Base-by-base conservation (phyloP, 176 grass and related monocot species). In the Oryza australiensis region DNA sequence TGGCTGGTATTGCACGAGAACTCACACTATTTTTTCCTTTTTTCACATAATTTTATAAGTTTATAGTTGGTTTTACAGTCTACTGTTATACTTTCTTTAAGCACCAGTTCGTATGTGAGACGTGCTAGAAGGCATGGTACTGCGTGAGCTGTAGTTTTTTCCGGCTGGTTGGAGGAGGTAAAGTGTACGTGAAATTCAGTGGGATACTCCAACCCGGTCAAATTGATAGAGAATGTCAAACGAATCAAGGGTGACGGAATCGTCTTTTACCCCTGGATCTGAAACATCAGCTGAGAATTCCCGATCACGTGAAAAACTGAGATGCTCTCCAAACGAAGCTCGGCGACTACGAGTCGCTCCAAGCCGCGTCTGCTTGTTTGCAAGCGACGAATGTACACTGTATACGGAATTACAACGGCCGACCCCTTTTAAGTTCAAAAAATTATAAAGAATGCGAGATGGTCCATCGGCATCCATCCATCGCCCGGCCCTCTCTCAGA, bases 161-260 rank as follows among this genome's bases (percentile, higher is more conserved):
- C 14, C 4, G 46, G 46, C 5, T 49, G 46, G 13, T 49, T 49
- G 9, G 38, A 40, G 38, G 38, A 40, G 38, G 38, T 40, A 38
- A 38, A 14, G 7, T 24, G 22, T 22, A 43, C 11, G 22, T 71
- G 68, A 38, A 22, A 53, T 9, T 57, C 7, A 28, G 66, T 30
- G 76, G 38, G 26, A 23, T 33, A 13, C 5, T n/a, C 51, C 18
- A 55, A 55, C n/a, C 26, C 5, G 18, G 40, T 79, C 62, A 66
- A 67, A 23, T 34, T 22, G 3, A 4, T 41, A 29, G 41, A 23
- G 27, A 78, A 33, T 13, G 37, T 78, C 51, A 46, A 46, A 48
- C 82, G 4, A 15, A 76, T 45, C 34, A 45, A 77, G 71, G 24
- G 43, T 32, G 82, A 84, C 46, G 73, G 51, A 9, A 35, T 68